Evolutionary conservation across 768 basidiomycete species (phyloP), one percentile per base, ranked within the genome.

Genomic region (Russula lepida): DNA sequence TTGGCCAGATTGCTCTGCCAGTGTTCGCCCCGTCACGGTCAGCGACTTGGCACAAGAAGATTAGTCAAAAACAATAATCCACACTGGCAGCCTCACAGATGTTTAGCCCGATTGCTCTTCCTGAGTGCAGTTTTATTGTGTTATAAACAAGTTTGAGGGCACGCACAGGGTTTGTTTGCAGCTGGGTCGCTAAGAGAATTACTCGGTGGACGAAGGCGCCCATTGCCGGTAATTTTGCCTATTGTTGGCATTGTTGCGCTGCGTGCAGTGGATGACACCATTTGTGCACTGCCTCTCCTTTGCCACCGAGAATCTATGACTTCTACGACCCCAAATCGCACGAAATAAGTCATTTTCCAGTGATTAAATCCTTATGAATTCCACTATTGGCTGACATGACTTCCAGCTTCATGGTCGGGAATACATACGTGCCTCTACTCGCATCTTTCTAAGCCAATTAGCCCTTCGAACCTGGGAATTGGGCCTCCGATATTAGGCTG

Each of bases 281-380:
- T 48, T n/a, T 23, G 28, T 15, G 8, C 12, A 15, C 23, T 7
- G 33, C 21, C 17, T 19, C n/a, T n/a, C n/a, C 9, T 13, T 27
- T 33, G 15, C 15, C n/a, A 41, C 46, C 23, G 44, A 11, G 2
- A 28, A n/a, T 1, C 2, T 1, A 54, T 57, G 59, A 46, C 33
- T 21, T 33, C 51, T 5, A 6, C 32, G 1, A 7, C 32, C 6
- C 15, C 33, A 1, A 15, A 7, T 39, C 28, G n/a, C 15, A 12
- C 25, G 12, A 64, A 57, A 53, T 51, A 43, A 6, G 55, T 64
- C 23, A 51, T 64, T 12, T 64, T 60, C 63, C 60, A 64, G 60
- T 64, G 12, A 62, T 56, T 58, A 21, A 28, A 27, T 28, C 15
- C 17, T 32, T 17, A 21, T 23, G 41, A 11, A 32, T 19, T 23